Evolutionary conservation across 108 stramenopile genomes (phyloP), one percentile per base, ranked within the genome.

Genomic region (Cyclotella cryptica): DNA sequence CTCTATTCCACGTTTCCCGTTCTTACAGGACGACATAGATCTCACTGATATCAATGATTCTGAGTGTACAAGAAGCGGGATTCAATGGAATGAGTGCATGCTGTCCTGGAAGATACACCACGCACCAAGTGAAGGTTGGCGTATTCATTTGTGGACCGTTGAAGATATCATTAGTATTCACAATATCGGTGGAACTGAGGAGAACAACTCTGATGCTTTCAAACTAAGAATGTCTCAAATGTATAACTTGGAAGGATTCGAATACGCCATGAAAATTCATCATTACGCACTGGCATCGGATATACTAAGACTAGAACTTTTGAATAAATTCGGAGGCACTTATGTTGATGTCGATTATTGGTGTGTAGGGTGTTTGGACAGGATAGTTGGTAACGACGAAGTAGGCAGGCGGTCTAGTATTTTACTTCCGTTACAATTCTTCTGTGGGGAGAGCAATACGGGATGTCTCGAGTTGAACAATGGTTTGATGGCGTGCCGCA

Each of bases 281-380:
- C 49, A 74, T 63, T 85, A 85, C 63, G 80, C 80, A n/a, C 26
- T 78, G 51, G 81, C 80, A 55, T 82, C 80, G 8, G 85, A 85
- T 64, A 74, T 85, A 24, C 27, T 82, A n/a, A 22, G 85, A 42
- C 55, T 82, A 21, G 85, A 85, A 46, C 59, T 85, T 64, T 52
- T 81, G 15, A 67, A 69, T 30, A 67, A 30, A 39, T 70, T 79
- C 47, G 85, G 85, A 35, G 85, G 85, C 24, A 43, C 78, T 1
- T 85, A 85, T 64, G 77, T 78, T 1, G 85, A 85, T 49, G 39
- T 85, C 28, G 85, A 85, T 42, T 85, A 85, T 61, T 71, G 70
- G 45, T 81, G 85, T 41, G 76, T 85, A 21, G 55, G n/a, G 11
- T 69, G 45, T 28, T 62, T 85, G 53, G 64, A 77, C 63, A 21